These are phyloP conservation scores for Porogramme epimiltina DNA, from an alignment of 1,284 basidiomycete species.

Conservation along the genomic window DNA sequence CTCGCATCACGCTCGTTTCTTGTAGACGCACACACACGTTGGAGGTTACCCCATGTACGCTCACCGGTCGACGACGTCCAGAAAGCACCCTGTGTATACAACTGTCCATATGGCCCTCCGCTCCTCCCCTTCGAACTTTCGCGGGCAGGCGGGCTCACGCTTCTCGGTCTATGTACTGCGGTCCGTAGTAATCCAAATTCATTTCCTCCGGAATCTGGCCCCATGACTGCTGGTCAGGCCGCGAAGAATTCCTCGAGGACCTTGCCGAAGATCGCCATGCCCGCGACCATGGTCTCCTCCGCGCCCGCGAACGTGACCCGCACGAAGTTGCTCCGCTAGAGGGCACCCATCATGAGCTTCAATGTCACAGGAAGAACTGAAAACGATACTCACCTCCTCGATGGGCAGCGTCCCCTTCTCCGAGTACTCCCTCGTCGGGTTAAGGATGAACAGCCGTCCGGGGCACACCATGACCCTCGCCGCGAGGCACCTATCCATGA, in stretches of 20 bases:
- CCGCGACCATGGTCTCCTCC: constrained; percentile 38
- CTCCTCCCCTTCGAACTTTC: no score
- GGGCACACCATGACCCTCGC: constrained; percentile 41
- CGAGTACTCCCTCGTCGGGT: constrained; percentile 16
- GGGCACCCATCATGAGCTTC: neutral
- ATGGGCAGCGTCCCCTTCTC: constrained; percentile 20
- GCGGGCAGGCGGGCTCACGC: no score
- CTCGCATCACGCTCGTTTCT: no score
- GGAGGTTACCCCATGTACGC: no score
- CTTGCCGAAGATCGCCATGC: constrained; percentile 34
- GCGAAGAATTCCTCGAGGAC: constrained; percentile 35
- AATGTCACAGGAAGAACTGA: neutral
- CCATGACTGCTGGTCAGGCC: neutral
- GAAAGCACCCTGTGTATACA: no score
- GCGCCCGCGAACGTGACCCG: constrained; percentile 45
- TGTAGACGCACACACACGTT: no score
- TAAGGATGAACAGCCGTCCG: constrained; percentile 36
- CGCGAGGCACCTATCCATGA: constrained; percentile 37
- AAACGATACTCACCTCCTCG: constrained; percentile 27
- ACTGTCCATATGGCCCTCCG: no score
- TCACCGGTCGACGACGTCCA: no score
- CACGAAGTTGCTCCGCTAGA: constrained; percentile 38
- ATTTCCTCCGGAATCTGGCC: neutral
- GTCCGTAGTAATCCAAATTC: no score
- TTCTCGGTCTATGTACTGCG: no score